Conservation (phyloP, 805 yeast species). For the Candida ponderosae region DNA sequence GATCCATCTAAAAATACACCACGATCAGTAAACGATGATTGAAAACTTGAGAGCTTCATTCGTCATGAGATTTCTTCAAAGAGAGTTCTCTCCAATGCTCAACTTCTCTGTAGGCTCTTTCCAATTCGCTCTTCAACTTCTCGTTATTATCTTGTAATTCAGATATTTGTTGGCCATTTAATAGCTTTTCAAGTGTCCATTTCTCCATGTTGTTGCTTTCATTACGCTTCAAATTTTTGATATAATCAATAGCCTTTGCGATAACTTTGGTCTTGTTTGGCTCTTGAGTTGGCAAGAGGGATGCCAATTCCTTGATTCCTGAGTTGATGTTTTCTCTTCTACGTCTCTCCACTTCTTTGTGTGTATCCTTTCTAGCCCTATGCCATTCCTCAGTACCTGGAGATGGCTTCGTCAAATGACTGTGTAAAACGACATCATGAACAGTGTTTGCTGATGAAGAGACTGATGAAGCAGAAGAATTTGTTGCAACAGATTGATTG, state of each 20-base stretch:
- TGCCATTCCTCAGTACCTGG: conserved; percentile 86
- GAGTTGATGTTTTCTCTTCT: conserved; percentile 82
- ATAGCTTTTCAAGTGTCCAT: conserved; percentile 88
- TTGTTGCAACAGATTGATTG: neutral
- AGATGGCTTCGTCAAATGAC: conserved; percentile 35
- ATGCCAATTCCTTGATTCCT: conserved; percentile 78
- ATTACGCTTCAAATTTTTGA: conserved; percentile 81
- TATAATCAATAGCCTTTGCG: conserved; percentile 83
- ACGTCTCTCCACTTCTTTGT: conserved; percentile 91
- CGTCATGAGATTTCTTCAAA: neutral
- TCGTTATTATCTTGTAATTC: conserved; percentile 83
- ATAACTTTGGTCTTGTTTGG: conserved; percentile 88
- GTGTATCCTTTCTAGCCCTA: conserved; percentile 76
- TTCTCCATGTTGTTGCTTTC: conserved; percentile 87
- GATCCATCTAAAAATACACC: no score
- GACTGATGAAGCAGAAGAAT: conserved; percentile 3
- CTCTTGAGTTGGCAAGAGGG: conserved; percentile 73
- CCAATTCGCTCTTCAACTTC: conserved; percentile 79
- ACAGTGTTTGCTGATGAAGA: conserved; percentile 5
- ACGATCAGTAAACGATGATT: no score
- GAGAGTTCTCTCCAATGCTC: conserved; percentile 65
- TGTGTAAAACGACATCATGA: conserved; percentile 6
- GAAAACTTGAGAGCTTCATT: neutral
- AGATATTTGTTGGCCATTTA: conserved; percentile 85
- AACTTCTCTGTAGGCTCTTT: conserved; percentile 85